Evolutionary conservation across 306 rosid genomes (phyloP).

Genomic region (Dryas drummondii): DNA sequence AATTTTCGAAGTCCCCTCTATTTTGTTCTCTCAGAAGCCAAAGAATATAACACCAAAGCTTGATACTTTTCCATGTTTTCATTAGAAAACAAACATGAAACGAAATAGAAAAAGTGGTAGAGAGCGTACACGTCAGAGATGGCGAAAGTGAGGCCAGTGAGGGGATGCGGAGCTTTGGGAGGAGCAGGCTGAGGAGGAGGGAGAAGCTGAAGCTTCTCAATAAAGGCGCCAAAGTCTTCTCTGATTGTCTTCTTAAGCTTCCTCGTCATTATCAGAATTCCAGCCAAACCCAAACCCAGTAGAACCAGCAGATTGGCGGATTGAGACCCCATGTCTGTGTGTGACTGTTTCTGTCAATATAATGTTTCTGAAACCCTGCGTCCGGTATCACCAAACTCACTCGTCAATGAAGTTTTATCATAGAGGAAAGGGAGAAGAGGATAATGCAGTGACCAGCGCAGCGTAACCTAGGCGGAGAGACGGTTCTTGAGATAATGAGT

Average conservation of each 20-base stretch:
- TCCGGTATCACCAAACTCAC: neutral
- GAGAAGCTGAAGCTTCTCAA: constrained; percentile 58
- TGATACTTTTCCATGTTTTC: no score
- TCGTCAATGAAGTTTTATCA: neutral
- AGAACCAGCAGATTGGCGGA: constrained; percentile 82
- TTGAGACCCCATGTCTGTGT: constrained; percentile 57
- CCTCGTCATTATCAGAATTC: constrained; percentile 62
- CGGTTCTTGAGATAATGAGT: neutral
- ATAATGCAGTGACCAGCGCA: constrained; percentile 16
- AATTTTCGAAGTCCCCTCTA: no score
- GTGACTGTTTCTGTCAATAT: no score
- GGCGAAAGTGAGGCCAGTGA: constrained; percentile 77
- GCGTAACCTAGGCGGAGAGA: constrained; percentile 17
- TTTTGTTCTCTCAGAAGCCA: no score
- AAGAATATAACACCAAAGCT: no score
- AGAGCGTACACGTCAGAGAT: constrained; percentile 74
- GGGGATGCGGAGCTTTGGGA: constrained; percentile 96
- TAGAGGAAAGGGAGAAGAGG: constrained; percentile 6
- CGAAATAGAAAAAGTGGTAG: neutral
- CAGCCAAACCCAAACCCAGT: constrained; percentile 85
- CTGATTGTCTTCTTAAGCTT: constrained; percentile 62
- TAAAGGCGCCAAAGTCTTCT: constrained; percentile 86
- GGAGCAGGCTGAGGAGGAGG: constrained; percentile 99
- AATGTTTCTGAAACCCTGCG: constrained; percentile 9
- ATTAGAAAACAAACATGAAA: constrained; percentile 1